A percentile compares a stretch with the other conserved stretches of the same genome.
phyloP scores from a whole-genome alignment of 2,329 filamentous ascomycete species.

The Exserohilum turcica region DNA sequence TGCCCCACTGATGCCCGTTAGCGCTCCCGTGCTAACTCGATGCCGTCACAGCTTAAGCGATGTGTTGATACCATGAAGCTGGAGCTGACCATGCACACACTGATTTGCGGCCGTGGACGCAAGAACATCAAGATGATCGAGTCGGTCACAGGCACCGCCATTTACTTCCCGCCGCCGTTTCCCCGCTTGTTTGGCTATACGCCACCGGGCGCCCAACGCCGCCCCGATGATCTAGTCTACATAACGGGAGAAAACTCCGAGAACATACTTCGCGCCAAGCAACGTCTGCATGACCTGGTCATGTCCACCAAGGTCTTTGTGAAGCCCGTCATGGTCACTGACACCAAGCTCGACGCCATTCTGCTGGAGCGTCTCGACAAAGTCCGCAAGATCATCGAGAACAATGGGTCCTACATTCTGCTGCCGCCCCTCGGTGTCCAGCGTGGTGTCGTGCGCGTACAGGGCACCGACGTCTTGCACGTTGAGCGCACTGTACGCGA shows the following conservation, averaged over 20 bases:
- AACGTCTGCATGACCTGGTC: conserved; percentile 86
- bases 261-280: conserved; percentile 85
- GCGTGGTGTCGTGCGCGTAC: conserved; percentile 82
- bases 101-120: conserved; percentile 89
- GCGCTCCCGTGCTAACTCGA: conserved; percentile 44
- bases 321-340: conserved; percentile 88
- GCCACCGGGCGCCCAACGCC: conserved; percentile 77
- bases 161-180: conserved; percentile 96
- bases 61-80: conserved; percentile 79
- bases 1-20: conserved; percentile 28
- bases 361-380: conserved; percentile 90
- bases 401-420: conserved; percentile 92
- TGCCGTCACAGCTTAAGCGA: conserved; percentile 64
- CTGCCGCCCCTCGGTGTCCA: conserved; percentile 87
- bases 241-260: conserved; percentile 90
- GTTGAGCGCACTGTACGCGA: conserved; percentile 94
- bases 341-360: conserved; percentile 94
- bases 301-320: conserved; percentile 74
- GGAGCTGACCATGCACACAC: conserved; percentile 84
- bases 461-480: conserved; percentile 90
- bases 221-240: conserved; percentile 88
- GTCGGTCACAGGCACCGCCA: conserved; percentile 91
- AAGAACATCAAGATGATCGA: conserved; percentile 99
- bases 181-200: conserved; percentile 90
- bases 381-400: conserved; percentile 96